Evolutionary conservation across 805 yeast genomes (phyloP).

Genomic region (Candida insectorum): DNA sequence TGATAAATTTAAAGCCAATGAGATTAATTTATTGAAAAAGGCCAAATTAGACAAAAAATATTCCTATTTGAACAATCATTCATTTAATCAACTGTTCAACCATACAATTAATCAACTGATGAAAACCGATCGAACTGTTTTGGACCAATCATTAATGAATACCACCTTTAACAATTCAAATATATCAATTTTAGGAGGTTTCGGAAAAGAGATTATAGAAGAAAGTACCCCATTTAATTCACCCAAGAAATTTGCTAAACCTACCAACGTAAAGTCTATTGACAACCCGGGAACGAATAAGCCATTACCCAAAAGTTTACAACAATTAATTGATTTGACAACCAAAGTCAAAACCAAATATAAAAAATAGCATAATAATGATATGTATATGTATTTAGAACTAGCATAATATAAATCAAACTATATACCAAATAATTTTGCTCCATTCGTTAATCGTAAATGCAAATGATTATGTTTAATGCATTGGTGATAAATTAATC

Average conservation of each 20-base stretch:
- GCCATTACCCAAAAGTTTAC: conserved; percentile 10
- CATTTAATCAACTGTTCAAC: conserved; percentile 1
- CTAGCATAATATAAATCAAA: conserved; percentile 1
- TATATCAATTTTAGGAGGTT: conserved; percentile 29
- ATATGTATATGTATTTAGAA: neutral
- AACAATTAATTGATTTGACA: conserved; percentile 12
- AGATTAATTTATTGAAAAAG: conserved; percentile 20
- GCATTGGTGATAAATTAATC: conserved; percentile 10
- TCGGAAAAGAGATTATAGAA: conserved; percentile 35
- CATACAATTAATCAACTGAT: conserved; percentile 1
- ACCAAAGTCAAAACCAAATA: conserved; percentile 11
- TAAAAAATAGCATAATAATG: conserved; percentile 2
- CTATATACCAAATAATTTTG: too few relatives aligned
- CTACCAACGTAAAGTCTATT: conserved; percentile 2
- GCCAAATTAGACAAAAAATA: conserved; percentile 28
- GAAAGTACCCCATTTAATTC: conserved; percentile 36
- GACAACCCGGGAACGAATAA: neutral
- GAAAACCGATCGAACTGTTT: neutral
- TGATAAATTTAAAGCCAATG: conserved; percentile 18
- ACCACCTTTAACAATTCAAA: conserved; percentile 8
- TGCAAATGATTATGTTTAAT: conserved; percentile 1
- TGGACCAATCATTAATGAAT: conserved; percentile 2
- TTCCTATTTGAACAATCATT: conserved; percentile 32
- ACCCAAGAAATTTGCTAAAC: conserved; percentile 16
- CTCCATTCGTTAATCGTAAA: neutral